Base-by-base conservation (phyloP, 2,329 filamentous ascomycete species). In the Colletotrichum orbiculare region DNA sequence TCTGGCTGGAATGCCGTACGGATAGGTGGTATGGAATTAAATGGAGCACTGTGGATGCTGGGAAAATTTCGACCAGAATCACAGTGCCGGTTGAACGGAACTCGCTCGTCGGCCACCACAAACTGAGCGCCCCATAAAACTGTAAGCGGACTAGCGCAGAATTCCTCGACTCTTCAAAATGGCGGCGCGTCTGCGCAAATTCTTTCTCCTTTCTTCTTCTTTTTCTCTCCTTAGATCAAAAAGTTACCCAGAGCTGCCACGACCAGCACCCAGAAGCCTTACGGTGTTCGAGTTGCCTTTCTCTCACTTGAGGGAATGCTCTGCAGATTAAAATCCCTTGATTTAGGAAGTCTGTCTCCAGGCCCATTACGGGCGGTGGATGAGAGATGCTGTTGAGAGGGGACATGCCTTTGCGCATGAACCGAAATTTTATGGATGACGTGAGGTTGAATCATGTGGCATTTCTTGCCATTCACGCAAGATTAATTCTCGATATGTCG, bases 251-350 rank as follows among this genome's bases (percentile, higher is more conserved):
- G 83, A 86, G 83, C 79, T 79, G 86, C 85, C 85, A 88, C 85
- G 85, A 88, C 85, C 85, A 79, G 84, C 85, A 87, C 81, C 81
- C 79, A 81, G 82, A 75, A 70, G 73, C 73, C 59, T 79, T 75
- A 88, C 85, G 85, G 85, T 87, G 85, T 84, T 78, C 54, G 84
- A 74, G 85, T 88, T 88, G 85, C 85, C 85, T 83, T 84, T 82
- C 79, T 78, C 78, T 58, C 73, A 68, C 62, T 57, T 66, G 68
- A 80, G 80, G 82, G 82, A 82, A 76, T 73, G 78, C 82, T 87
- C 84, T 85, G 85, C 79, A 88, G 84, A 88, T 76, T 68, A 80
- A 84, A 77, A 57, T 68, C 81, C 85, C 85, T 84, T 84, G 83
- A 76, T 81, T 81, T 87, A 88, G 85, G 86, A 88, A 88, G 84